Conservation (phyloP, 371 early-diverging fungal species). For the Phascolomyces articulosus region DNA sequence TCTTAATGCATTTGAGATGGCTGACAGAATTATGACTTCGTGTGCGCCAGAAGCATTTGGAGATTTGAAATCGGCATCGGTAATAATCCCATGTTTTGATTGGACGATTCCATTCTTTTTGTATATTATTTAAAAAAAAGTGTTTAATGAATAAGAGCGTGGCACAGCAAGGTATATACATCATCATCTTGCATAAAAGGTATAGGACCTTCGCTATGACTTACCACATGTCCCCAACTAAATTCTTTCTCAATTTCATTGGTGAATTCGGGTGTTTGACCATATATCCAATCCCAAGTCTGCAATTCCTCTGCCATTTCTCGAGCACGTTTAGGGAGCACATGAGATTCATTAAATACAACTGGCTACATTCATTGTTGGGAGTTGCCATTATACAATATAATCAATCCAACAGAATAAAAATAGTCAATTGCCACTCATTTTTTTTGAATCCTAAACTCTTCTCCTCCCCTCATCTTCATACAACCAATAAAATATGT, state of each 20-base stretch:
- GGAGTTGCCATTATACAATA: no score
- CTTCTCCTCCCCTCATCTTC: no score
- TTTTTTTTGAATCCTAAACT: no score
- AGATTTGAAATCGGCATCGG: conserved; percentile 35
- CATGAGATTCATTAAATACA: conserved; percentile 30
- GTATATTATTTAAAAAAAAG: not conserved
- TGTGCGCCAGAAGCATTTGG: conserved; percentile 26
- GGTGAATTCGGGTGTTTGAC: conserved; percentile 93
- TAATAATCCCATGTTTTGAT: conserved; percentile 44
- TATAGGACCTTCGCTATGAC: no score
- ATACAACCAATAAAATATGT: no score
- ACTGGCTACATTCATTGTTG: conserved; percentile 33
- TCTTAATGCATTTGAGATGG: conserved; percentile 40
- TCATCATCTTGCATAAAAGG: no score
- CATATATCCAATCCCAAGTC: conserved; percentile 92
- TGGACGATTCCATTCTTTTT: conserved; percentile 28
- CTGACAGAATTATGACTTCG: conserved; percentile 41
- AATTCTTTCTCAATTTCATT: conserved; percentile 56
- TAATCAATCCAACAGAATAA: no score
- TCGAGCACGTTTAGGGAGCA: conserved; percentile 36
- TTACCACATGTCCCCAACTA: conserved; percentile 68
- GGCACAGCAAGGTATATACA: no score
- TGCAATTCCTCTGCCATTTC: conserved; percentile 44
- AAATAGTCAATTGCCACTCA: no score
- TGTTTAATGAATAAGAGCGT: no score